Percentiles rank a stretch among this genome's conserved stretches.
Conservation (phyloP, 2,329 filamentous ascomycete species). For the Karstenula rhodostoma region DNA sequence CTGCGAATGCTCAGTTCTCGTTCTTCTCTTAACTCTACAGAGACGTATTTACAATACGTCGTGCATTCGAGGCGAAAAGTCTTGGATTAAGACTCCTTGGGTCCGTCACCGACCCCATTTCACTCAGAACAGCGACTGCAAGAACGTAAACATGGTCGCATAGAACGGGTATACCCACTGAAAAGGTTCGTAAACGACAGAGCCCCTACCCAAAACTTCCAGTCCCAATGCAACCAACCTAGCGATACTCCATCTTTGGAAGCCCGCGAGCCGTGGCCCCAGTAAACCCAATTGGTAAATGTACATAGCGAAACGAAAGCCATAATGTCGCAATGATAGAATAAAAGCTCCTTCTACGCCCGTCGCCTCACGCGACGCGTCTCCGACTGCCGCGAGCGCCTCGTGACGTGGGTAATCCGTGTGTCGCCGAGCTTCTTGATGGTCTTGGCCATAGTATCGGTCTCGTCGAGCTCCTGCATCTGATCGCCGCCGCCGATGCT, state of each 20-base stretch:
- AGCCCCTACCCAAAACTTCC: neutral
- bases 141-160: slow-evolving; percentile 12
- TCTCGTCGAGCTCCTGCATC: slow-evolving; percentile 70
- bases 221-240: neutral
- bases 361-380: slow-evolving; percentile 16
- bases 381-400: slow-evolving; percentile 10
- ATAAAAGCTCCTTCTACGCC: neutral
- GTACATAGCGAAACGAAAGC: slow-evolving; percentile 7
- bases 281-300: neutral
- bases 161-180: slow-evolving; percentile 14
- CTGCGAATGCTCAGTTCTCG: too few relatives aligned
- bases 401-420: slow-evolving; percentile 56
- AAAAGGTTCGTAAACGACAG: neutral
- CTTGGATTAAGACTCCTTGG: too few relatives aligned
- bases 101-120: too few relatives aligned
- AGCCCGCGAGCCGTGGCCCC: neutral
- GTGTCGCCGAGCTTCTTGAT: slow-evolving; percentile 78
- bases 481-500: slow-evolving; percentile 93
- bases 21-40: too few relatives aligned
- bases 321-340: neutral
- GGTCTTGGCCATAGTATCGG: slow-evolving; percentile 73
- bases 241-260: neutral
- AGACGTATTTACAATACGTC: too few relatives aligned
- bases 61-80: too few relatives aligned
- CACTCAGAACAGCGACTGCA: neutral